Evolutionary conservation across 176 grass and related monocot species (phyloP), one percentile per base, ranked within the genome.

Genomic region (Chloris gayana): DNA sequence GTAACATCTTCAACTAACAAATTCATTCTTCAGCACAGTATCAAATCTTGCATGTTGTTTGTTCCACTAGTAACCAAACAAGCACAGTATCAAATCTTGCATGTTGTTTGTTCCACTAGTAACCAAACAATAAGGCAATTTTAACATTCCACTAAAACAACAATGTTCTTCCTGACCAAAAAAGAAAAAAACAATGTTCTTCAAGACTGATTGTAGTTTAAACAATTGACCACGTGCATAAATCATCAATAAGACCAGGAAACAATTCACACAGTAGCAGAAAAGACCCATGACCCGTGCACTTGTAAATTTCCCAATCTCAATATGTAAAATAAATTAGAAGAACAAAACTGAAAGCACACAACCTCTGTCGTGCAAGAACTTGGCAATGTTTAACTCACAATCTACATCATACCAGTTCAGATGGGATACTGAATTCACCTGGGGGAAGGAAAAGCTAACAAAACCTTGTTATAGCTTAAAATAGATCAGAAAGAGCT

Each of bases 401-500:
- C 69, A 83, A 83, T 88, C 86, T 83, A 83, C 81, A 88, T 83
- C 80, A 83, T 74, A 88, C 60, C 81, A 89, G 82, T 89, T 89
- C 87, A 89, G 57, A 82, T 63, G 34, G 72, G 39, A 72, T 71
- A 82, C 19, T 78, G 83, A 82, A 73, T 73, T 85, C 82, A 73
- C 83, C 73, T 82, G 58, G 64, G 72, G 61, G 37, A 64, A 41
- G 70, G 69, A 77, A 89, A 82, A 85, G 83, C 73, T 72, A 89
- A 78, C 83, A 89, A 85, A 89, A 78, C 69, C 78, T 78, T 73
- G 78, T 89, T 89, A 85, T 78, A 89, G 65, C 87, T 73, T 89
- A 73, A 82, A 82, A 89, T 89, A 78, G 87, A 89, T 89, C 83
- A 73, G 87, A 89, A 81, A 85, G 78, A 89, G 78, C 87, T 85